phyloP scores from a whole-genome alignment of 2,329 filamentous ascomycete species.

The Biscogniauxia sp. region DNA sequence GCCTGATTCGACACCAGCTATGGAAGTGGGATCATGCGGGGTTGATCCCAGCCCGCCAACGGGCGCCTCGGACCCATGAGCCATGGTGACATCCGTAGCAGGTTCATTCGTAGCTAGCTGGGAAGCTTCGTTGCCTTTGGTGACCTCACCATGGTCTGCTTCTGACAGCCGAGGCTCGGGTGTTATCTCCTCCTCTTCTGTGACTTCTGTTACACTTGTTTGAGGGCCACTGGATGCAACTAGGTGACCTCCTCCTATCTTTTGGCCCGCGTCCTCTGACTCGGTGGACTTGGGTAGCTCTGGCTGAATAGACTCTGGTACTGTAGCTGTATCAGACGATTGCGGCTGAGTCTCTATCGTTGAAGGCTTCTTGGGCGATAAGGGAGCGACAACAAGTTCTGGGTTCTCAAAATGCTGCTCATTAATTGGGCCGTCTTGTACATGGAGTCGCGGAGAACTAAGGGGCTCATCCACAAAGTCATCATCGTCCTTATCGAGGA shows the following conservation, averaged over 20 bases:
- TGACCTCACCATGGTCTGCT: background rate
- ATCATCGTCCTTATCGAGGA: slow-evolving; percentile 62
- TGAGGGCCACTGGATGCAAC: background rate
- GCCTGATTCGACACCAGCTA: slow-evolving; percentile 18
- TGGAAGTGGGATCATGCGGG: slow-evolving; percentile 1
- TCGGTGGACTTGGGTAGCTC: background rate
- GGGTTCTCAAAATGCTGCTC: slow-evolving; percentile 53
- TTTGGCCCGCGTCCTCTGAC: background rate
- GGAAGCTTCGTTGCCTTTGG: background rate
- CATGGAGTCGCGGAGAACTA: slow-evolving; percentile 63
- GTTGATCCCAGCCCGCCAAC: slow-evolving; percentile 4
- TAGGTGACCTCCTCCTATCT: slow-evolving; percentile 1
- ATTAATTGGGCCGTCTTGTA: slow-evolving; percentile 57
- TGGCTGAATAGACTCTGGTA: background rate
- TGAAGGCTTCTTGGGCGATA: slow-evolving; percentile 50
- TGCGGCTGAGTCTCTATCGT: slow-evolving; percentile 22
- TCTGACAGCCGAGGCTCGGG: background rate
- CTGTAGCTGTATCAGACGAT: slow-evolving; percentile 10
- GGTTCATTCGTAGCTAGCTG: background rate
- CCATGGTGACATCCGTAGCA: background rate
- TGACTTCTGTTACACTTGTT: slow-evolving; percentile 6
- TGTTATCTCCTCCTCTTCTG: slow-evolving; percentile 2
- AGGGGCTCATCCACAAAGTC: slow-evolving; percentile 78
- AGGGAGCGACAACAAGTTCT: slow-evolving; percentile 54
- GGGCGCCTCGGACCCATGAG: background rate